phyloP scores from a whole-genome alignment of 257 asterid species.

The Przewalskia tangutica region DNA sequence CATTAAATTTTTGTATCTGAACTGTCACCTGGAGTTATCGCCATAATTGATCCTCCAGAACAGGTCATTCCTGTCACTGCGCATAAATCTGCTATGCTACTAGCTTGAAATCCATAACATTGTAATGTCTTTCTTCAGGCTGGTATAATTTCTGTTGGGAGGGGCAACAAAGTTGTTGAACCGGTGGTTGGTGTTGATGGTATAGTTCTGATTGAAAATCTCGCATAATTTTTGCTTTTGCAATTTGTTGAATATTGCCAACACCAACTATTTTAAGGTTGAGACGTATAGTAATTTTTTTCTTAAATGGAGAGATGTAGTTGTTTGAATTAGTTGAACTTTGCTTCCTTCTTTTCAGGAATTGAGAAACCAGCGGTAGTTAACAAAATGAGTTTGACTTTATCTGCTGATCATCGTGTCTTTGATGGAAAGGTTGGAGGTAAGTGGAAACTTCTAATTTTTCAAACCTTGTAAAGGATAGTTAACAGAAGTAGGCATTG shows the following conservation, averaged over 20 bases:
- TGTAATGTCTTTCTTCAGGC: conserved; percentile 50
- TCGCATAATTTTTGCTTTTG: background rate
- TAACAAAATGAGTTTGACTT: conserved; percentile 71
- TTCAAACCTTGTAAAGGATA: background rate
- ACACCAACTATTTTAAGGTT: background rate
- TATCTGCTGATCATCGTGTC: conserved; percentile 95
- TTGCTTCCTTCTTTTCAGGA: conserved; percentile 41
- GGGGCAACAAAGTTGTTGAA: conserved; percentile 89
- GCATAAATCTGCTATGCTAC: background rate
- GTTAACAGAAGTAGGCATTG: background rate
- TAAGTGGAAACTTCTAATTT: conserved; percentile 9
- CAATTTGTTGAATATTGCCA: conserved; percentile 3
- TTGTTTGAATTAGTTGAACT: background rate
- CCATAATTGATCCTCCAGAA: background rate
- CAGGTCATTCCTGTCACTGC: background rate
- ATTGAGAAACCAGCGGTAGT: conserved; percentile 67
- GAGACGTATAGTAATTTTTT: background rate
- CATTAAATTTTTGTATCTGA: background rate
- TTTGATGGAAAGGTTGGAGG: conserved; percentile 98
- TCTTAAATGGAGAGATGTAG: background rate
- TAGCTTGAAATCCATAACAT: conserved; percentile 10
- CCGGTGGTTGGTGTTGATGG: conserved; percentile 76
- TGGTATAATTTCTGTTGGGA: conserved; percentile 96
- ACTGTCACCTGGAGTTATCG: background rate
- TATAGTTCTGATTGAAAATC: conserved; percentile 19